phyloP scores from a whole-genome alignment of 2,329 filamentous ascomycete genomes.

The Drechslerella stenobrocha region DNA sequence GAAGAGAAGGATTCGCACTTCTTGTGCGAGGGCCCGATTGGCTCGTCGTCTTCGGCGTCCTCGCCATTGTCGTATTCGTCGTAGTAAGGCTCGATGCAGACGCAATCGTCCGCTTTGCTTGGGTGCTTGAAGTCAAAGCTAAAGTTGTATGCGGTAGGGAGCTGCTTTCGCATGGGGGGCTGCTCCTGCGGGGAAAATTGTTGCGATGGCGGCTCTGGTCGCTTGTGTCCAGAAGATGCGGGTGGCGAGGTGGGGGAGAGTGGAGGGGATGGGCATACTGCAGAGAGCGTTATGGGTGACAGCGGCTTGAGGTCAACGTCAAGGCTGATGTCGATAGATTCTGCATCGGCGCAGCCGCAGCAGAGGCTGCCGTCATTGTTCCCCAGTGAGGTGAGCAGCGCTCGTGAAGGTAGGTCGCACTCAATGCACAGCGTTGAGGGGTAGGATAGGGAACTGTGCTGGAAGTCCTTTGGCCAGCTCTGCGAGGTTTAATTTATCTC shows the following conservation, averaged over 20 bases:
- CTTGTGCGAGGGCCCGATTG: slow-evolving; percentile 19
- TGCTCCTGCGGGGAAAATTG: not conserved
- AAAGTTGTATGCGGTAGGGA: slow-evolving; percentile 42
- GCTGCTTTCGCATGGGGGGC: slow-evolving; percentile 1
- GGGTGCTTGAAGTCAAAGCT: slow-evolving; percentile 29
- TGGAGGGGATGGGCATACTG: not conserved
- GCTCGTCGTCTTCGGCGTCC: slow-evolving; percentile 10
- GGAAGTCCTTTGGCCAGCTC: slow-evolving; percentile 39
- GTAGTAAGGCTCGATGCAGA: slow-evolving; percentile 22
- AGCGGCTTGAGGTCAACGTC: slow-evolving; percentile 33
- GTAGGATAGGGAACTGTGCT: slow-evolving; percentile 36
- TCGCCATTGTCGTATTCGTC: slow-evolving; percentile 22
- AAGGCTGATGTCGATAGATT: slow-evolving; percentile 18
- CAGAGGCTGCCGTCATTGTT: slow-evolving; percentile 24
- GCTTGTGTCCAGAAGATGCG: not conserved
- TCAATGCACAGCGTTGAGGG: slow-evolving; percentile 46
- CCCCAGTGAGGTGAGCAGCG: slow-evolving; percentile 34
- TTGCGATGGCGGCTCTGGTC: not conserved
- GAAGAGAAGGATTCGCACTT: slow-evolving; percentile 43
- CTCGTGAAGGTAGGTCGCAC: slow-evolving; percentile 31
- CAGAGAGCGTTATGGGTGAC: slow-evolving; percentile 18
- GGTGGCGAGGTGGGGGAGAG: not conserved
- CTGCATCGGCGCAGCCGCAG: slow-evolving; percentile 29
- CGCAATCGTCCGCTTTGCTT: slow-evolving; percentile 26
- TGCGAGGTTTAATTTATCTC: not conserved